These are phyloP conservation scores for Juglanconis juglandina DNA, from an alignment of 2,329 filamentous ascomycete species.

Conservation along the genomic window DNA sequence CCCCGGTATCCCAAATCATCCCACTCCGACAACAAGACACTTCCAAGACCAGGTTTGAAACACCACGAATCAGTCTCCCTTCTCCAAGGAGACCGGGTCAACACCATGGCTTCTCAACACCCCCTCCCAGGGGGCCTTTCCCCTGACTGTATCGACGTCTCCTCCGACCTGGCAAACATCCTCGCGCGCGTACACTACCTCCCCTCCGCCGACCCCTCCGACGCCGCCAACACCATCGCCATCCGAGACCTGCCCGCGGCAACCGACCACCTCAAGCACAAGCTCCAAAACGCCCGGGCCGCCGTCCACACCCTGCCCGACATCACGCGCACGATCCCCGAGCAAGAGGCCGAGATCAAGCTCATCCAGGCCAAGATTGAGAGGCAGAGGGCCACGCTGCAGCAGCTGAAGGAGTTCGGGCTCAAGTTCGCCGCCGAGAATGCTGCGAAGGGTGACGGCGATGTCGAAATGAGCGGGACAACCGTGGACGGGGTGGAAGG, in stretches of 20 bases:
- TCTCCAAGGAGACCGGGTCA: neutral
- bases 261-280: conserved; percentile 75
- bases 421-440: conserved; percentile 34
- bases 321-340: conserved; percentile 60
- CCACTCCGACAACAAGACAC: neutral
- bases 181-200: conserved; percentile 67
- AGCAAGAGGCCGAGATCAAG: conserved; percentile 69
- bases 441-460: conserved; percentile 23
- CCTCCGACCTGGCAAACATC: conserved; percentile 76
- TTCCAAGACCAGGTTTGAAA: neutral
- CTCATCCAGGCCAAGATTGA: conserved; percentile 62
- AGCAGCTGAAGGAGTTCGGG: conserved; percentile 50
- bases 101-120: conserved; percentile 18
- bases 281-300: conserved; percentile 72
- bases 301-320: conserved; percentile 66
- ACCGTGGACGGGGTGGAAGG: conserved; percentile 39
- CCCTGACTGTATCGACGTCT: conserved; percentile 79
- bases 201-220: conserved; percentile 32
- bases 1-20: too few species aligned
- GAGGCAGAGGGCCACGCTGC: conserved; percentile 59
- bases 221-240: conserved; percentile 31
- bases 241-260: conserved; percentile 77
- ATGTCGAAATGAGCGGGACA: conserved; percentile 17
- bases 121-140: conserved; percentile 63
- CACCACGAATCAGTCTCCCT: neutral